These are phyloP conservation scores for Rutidosis leptorrhynchoides DNA, from an alignment of 129 eudicot species.

Conservation along the genomic window DNA sequence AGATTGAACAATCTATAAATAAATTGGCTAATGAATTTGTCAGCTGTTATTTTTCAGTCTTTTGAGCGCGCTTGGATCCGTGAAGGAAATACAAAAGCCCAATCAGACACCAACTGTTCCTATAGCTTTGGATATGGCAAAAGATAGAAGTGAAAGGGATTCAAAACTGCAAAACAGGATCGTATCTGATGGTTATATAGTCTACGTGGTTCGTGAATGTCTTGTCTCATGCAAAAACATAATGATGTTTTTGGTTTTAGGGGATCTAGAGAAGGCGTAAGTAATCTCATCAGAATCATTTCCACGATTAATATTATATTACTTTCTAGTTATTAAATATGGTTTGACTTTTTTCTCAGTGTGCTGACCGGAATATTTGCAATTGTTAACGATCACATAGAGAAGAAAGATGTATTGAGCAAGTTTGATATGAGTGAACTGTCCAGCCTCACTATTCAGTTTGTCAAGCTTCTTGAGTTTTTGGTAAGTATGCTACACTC, in stretches of 20 bases:
- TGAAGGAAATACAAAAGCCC: too few relatives aligned
- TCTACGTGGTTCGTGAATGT: slow-evolving; percentile 76
- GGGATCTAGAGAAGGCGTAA: slow-evolving; percentile 70
- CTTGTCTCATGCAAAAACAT: slow-evolving; percentile 80
- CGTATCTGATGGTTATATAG: slow-evolving; percentile 65
- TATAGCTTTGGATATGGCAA: slow-evolving; percentile 97
- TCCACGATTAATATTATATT: not conserved
- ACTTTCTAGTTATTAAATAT: slow-evolving; percentile 9
- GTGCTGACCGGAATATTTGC: slow-evolving; percentile 62
- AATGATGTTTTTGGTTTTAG: slow-evolving; percentile 58
- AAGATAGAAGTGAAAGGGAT: slow-evolving; percentile 83
- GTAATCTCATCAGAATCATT: slow-evolving; percentile 29
- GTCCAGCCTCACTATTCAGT: slow-evolving; percentile 61
- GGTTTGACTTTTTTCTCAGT: slow-evolving; percentile 28
- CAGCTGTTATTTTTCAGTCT: slow-evolving; percentile 43
- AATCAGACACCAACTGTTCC: too few relatives aligned
- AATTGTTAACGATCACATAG: slow-evolving; percentile 57
- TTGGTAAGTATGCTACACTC: slow-evolving; percentile 46
- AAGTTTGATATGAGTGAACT: slow-evolving; percentile 61
- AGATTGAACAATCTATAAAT: not conserved
- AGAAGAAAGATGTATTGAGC: slow-evolving; percentile 40
- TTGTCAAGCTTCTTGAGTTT: slow-evolving; percentile 62
- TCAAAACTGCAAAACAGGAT: slow-evolving; percentile 79
- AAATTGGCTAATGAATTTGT: slow-evolving; percentile 15
- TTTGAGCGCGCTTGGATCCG: too few relatives aligned